These are phyloP conservation scores for Takakia lepidozioides DNA, from an alignment of 225 moss, liverwort and hornwort genomes.

Conservation along the genomic window DNA sequence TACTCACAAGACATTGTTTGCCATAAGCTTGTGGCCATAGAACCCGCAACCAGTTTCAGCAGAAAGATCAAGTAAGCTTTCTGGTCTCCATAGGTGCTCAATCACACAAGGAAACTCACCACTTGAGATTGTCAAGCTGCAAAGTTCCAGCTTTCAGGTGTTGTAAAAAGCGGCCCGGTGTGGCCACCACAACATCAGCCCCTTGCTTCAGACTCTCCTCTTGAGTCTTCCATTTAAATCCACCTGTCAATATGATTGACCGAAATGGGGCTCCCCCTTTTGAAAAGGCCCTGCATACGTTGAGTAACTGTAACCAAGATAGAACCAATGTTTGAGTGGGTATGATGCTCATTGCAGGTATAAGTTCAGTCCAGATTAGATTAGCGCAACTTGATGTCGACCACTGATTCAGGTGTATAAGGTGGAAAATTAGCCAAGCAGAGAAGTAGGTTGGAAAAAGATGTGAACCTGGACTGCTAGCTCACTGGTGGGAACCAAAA, in stretches of 20 bases:
- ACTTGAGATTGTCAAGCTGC: constrained; percentile 66
- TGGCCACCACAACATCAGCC: constrained; percentile 82
- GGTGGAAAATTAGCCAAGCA: too few species aligned
- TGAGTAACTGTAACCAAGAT: constrained; percentile 58
- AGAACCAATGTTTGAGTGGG: too few species aligned
- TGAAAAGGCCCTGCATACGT: constrained; percentile 70
- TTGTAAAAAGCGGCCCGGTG: constrained; percentile 92
- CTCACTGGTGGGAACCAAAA: constrained; percentile 93
- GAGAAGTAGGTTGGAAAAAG: too few species aligned
- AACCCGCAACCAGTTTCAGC: too few species aligned
- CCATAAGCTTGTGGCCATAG: too few species aligned
- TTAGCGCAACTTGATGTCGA: too few species aligned
- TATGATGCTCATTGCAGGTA: too few species aligned
- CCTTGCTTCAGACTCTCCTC: constrained; percentile 84
- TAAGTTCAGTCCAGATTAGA: too few species aligned
- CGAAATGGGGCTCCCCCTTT: constrained; percentile 80
- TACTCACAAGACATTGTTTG: too few species aligned
- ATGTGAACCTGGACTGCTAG: constrained; percentile 78
- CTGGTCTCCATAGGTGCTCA: not conserved
- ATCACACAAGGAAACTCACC: constrained; percentile 23
- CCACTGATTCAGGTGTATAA: too few species aligned
- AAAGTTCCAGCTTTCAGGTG: constrained; percentile 82
- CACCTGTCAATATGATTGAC: constrained; percentile 87
- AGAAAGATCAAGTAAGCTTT: too few species aligned
- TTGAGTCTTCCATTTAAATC: constrained; percentile 99